Evolutionary conservation across 108 stramenopile species (phyloP).

Genomic region (Chaetoceros tenuissimus): DNA sequence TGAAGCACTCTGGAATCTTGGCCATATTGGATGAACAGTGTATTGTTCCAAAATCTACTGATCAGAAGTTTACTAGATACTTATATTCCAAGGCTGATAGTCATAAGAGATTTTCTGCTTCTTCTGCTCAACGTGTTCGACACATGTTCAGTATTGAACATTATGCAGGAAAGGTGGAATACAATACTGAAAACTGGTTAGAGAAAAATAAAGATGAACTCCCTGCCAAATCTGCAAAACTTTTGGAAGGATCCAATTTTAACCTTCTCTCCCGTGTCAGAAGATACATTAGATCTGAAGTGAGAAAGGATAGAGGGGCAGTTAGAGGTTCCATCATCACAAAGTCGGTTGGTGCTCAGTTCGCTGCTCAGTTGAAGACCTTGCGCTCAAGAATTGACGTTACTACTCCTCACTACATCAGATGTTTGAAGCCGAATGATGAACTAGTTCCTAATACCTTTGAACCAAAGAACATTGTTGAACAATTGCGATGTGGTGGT

Average conservation of each 20-base stretch:
- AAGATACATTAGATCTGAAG: constrained; percentile 58
- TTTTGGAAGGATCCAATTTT: constrained; percentile 61
- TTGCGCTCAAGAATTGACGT: constrained; percentile 79
- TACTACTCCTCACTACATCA: constrained; percentile 84
- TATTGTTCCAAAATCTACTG: constrained; percentile 81
- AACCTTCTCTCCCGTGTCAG: constrained; percentile 47
- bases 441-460: constrained; percentile 69
- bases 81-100: constrained; percentile 76
- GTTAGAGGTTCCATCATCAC: constrained; percentile 73
- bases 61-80: constrained; percentile 84
- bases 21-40: constrained; percentile 92
- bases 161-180: constrained; percentile 86
- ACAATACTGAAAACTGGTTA: constrained; percentile 72
- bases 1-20: constrained; percentile 85
- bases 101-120: constrained; percentile 62
- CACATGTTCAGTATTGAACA: constrained; percentile 82
- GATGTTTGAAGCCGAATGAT: constrained; percentile 90
- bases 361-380: constrained; percentile 67
- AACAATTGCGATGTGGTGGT: constrained; percentile 90
- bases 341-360: constrained; percentile 76
- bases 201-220: constrained; percentile 90
- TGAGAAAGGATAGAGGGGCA: constrained; percentile 44
- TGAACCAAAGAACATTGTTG: constrained; percentile 81
- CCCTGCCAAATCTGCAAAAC: constrained; percentile 54
- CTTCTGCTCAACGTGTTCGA: constrained; percentile 56